Percentiles rank a stretch among this genome's conserved stretches.
Evolutionary conservation across 345 rosid species (phyloP).

Genomic region (thale cress (Arabidopsis thaliana)): TAIR10.1 NC_003074.8:21919501-21920000

Average conservation of each 20-base stretch:
- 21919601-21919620: constrained; percentile 85
- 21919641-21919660: constrained; percentile 61
- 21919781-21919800: not conserved
- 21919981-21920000: constrained; percentile 8
- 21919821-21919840: constrained; percentile 81
- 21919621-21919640: constrained; percentile 91
- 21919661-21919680: constrained; percentile 72
- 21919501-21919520: constrained; percentile 58
- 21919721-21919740: not conserved
- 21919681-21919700: constrained; percentile 82
- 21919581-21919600: constrained; percentile 92
- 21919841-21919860: constrained; percentile 82
- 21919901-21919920: constrained; percentile 95
- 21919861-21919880: constrained; percentile 87
- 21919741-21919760: constrained; percentile 1
- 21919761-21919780: constrained; percentile 18
- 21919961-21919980: constrained; percentile 32
- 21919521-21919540: constrained; percentile 60
- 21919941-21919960: not conserved
- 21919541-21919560: constrained; percentile 64
- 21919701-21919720: constrained; percentile 57
- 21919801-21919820: constrained; percentile 62
- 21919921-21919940: constrained; percentile 8
- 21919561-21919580: constrained; percentile 97
- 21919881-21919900: constrained; percentile 79